Percentiles rank a stretch among this genome's conserved stretches.
Evolutionary conservation across 148 eudicot species (phyloP).

Genomic region (Dianthus caryophyllus): DNA sequence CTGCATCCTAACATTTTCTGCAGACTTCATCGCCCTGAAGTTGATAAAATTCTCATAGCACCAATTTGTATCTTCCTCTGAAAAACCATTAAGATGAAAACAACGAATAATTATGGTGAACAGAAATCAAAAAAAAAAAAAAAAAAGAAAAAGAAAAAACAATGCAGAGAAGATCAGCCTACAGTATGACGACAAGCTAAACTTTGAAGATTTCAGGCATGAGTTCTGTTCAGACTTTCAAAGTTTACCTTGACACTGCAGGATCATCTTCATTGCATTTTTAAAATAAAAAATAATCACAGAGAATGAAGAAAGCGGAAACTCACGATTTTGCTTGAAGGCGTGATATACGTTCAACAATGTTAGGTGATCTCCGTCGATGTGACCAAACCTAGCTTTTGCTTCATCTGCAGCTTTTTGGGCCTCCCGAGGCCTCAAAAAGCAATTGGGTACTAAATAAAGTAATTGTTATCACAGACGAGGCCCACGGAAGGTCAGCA

Average conservation of each 20-base stretch:
- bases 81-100: background rate
- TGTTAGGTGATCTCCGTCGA: slow-evolving; percentile 95
- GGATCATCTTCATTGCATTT: background rate
- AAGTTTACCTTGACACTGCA: background rate
- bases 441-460: slow-evolving; percentile 99
- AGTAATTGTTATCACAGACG: slow-evolving; percentile 96
- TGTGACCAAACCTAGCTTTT: slow-evolving; percentile 77
- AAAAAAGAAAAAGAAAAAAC: too few species aligned
- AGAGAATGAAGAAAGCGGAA: background rate
- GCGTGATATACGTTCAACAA: slow-evolving; percentile 96
- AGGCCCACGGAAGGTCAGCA: slow-evolving; percentile 99
- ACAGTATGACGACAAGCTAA: background rate
- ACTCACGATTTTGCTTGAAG: slow-evolving; percentile 92
- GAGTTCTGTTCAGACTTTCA: background rate
- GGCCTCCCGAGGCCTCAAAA: slow-evolving; percentile 99
- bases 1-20: slow-evolving; percentile 97
- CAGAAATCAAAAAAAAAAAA: background rate
- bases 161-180: background rate
- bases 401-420: slow-evolving; percentile 98
- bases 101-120: background rate
- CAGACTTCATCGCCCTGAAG: slow-evolving; percentile 70
- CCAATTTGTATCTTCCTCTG: slow-evolving; percentile 92
- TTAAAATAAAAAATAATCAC: background rate
- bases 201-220: background rate
- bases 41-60: slow-evolving; percentile 92